phyloP scores from a whole-genome alignment of 108 stramenopile species.

The Hondaea fermentalgiana region DNA sequence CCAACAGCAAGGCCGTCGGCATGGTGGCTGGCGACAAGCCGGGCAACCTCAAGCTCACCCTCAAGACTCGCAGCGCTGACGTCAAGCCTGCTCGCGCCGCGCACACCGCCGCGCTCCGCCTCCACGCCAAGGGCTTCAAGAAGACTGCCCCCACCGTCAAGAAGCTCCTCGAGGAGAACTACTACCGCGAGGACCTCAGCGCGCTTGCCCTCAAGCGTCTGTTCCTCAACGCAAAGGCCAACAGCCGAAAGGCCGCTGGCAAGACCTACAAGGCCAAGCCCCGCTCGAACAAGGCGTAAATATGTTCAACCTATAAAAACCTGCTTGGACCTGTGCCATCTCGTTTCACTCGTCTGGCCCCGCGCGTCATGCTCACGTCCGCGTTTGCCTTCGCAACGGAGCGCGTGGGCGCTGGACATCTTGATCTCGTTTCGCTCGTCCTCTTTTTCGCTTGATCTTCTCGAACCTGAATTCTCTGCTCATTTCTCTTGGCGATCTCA shows the following conservation, averaged over 20 bases:
- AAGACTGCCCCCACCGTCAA: background rate
- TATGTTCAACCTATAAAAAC: background rate
- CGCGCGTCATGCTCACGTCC: background rate
- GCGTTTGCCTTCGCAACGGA: too few species aligned
- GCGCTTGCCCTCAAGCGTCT: background rate
- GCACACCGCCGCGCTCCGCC: background rate
- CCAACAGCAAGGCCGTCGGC: slow-evolving; percentile 13
- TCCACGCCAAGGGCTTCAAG: background rate
- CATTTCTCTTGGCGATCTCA: too few species aligned
- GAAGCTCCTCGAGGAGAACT: background rate
- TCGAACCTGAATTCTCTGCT: too few species aligned
- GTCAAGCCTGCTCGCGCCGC: background rate
- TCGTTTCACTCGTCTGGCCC: background rate
- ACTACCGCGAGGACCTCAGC: background rate
- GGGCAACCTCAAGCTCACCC: background rate
- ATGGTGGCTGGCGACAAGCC: background rate
- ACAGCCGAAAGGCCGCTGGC: background rate
- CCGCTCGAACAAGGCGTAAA: background rate
- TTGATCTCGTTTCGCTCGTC: too few species aligned
- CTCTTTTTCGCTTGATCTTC: too few species aligned
- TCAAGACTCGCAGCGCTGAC: background rate
- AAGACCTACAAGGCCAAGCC: background rate
- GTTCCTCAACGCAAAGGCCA: background rate
- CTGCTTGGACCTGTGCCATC: background rate
- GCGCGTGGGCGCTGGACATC: too few species aligned